Percentiles rank a stretch among this genome's conserved stretches.
These are phyloP conservation scores for Austropuccinia psidii DNA, from an alignment of 1,284 basidiomycete species.

Conservation along the genomic window DNA sequence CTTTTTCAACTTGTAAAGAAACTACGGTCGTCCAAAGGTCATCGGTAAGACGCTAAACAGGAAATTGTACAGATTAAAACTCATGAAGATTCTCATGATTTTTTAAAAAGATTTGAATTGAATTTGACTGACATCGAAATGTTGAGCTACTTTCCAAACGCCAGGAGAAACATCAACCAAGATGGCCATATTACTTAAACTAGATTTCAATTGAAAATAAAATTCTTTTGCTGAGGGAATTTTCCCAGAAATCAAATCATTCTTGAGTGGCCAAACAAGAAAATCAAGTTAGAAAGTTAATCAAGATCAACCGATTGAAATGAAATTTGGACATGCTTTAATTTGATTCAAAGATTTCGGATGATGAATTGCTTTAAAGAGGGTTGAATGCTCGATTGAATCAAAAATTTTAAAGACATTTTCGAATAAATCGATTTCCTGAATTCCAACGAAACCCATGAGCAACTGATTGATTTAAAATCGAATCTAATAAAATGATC, in stretches of 20 bases:
- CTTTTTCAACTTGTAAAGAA: slow-evolving; percentile 12
- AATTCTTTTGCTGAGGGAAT: background rate
- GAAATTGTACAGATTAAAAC: background rate
- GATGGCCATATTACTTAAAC: background rate
- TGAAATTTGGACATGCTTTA: background rate
- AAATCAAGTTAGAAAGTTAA: background rate
- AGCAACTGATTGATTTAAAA: no score
- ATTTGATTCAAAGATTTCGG: background rate
- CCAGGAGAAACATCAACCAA: background rate
- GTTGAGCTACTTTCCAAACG: background rate
- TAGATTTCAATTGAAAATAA: slow-evolving; percentile 7
- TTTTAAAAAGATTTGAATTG: background rate
- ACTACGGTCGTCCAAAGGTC: slow-evolving; percentile 13
- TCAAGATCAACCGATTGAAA: background rate
- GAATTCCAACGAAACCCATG: background rate
- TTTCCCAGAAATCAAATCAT: background rate
- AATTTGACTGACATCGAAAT: slow-evolving; percentile 1
- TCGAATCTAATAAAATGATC: no score
- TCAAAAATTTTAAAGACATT: background rate
- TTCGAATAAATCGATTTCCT: background rate
- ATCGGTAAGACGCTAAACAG: slow-evolving; percentile 2
- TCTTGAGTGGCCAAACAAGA: background rate
- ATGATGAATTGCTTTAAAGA: background rate
- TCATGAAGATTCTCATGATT: background rate
- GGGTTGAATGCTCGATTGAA: background rate